Conservation (phyloP, 192 early-diverging fungal genomes). For the Kickxella alabastrina region DNA sequence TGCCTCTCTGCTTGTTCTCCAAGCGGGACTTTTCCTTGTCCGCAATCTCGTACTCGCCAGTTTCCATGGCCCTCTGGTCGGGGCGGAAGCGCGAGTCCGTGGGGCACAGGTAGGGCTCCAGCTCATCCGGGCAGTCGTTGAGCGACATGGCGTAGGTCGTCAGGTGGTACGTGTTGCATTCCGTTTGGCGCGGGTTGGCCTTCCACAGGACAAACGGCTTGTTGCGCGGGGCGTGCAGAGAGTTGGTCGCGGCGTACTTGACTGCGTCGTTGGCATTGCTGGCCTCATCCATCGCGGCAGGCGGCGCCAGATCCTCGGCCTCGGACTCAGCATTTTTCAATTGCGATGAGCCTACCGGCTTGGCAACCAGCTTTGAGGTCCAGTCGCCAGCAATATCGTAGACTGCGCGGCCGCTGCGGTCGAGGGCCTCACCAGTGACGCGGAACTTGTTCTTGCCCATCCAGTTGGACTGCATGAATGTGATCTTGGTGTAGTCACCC, state of each 20-base stretch:
- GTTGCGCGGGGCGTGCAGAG: conserved; percentile 33
- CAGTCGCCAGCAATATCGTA: conserved; percentile 69
- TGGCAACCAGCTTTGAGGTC: conserved; percentile 63
- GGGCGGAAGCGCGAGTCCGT: conserved; percentile 82
- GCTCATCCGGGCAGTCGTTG: conserved; percentile 61
- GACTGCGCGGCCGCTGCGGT: conserved; percentile 48
- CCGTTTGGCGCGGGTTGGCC: conserved; percentile 51
- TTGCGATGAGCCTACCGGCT: conserved; percentile 20
- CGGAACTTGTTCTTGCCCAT: conserved; percentile 63
- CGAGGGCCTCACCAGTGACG: conserved; percentile 58
- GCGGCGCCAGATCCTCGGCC: conserved; percentile 19
- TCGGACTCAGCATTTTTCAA: conserved; percentile 7
- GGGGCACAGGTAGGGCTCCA: conserved; percentile 63
- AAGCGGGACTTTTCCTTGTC: conserved; percentile 66
- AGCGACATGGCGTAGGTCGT: conserved; percentile 74
- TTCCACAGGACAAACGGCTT: conserved; percentile 63
- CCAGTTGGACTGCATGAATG: conserved; percentile 75
- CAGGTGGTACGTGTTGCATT: conserved; percentile 64
- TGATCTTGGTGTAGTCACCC: conserved; percentile 69
- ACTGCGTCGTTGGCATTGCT: conserved; percentile 27
- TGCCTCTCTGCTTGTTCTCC: conserved; percentile 72
- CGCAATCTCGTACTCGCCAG: conserved; percentile 73
- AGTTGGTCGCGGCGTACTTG: conserved; percentile 22
- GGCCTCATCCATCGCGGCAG: conserved; percentile 10
- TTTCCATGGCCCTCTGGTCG: conserved; percentile 85